Base-by-base conservation (phyloP, 106 monocot genomes). In the Dendrobium officinale region DNA sequence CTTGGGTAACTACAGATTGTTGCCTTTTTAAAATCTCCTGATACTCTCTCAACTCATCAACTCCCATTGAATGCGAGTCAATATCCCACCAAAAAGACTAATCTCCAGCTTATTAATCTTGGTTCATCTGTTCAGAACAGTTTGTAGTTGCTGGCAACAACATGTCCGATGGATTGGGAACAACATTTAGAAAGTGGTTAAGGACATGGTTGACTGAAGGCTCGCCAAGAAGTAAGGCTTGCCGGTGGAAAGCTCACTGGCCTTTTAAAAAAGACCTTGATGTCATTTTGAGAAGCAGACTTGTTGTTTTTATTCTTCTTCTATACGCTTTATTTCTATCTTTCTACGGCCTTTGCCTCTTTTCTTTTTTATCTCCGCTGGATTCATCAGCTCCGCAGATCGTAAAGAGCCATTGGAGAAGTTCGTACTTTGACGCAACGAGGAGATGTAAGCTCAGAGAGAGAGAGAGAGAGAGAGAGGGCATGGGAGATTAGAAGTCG, bases 201-300 rank as follows among this genome's bases (percentile, higher is more conserved):
- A 51, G 4, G 47, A 77, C 51, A 3, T 26, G 16, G 1, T 77
- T n/a, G 9, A 77, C n/a, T n/a, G 77, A 77, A 13, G 77, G 77
- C 6, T 77, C 51, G 48, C 77, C 51, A 48, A 77, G 45, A 47
- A 51, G 51, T 19, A 77, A 6, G 77, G 44, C 48, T 77, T 77
- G 42, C 77, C 77, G 24, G 43, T 77, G 77, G n/a, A 77, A 17
- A 77, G 77, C 48, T 77, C 77, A 47, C n/a, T 77, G 9, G 77
- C 77, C 77, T 77, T 77, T 19, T 45, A 54, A 47, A 77, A 77
- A 4, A 77, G 77, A 0, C 77, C 77, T 58, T 58, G 58, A 2
- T n/a, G 58, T 0, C 58, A n/a, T 6, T 58, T 58, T 19, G 58
- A 58, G 58, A 58, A 58, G 58, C 58, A 58, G n/a, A 58, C 58